Percentiles rank a stretch among this genome's conserved stretches.
Evolutionary conservation across 768 basidiomycete species (phyloP).

Genomic region (Gymnopilus junonius): DNA sequence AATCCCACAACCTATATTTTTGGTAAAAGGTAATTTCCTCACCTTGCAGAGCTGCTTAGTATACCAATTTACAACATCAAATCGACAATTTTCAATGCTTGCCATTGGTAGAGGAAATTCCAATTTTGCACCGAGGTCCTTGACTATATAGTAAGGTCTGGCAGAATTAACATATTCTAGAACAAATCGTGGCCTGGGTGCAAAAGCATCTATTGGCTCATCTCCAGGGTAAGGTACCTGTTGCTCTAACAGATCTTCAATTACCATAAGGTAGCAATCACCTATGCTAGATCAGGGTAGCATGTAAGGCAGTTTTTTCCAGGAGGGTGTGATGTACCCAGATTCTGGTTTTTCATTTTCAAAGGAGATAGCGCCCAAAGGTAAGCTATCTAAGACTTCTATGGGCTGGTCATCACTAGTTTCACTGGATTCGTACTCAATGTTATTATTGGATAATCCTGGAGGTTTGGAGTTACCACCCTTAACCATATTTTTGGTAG

Average conservation of each 20-base stretch:
- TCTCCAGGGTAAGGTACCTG: not conserved
- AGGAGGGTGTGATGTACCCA: not conserved
- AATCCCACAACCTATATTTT: not conserved
- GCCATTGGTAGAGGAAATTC: not conserved
- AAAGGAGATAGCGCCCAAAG: not conserved
- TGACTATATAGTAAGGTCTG: not conserved
- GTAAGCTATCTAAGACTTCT: not conserved
- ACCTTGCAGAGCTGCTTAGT: not conserved
- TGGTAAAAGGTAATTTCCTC: not conserved
- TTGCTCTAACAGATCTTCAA: not conserved
- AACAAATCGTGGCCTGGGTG: not conserved
- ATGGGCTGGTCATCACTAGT: not conserved
- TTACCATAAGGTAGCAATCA: not conserved
- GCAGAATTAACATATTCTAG: not conserved
- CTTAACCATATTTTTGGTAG: slow-evolving; percentile 12
- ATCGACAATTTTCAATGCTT: not conserved
- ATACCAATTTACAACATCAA: not conserved
- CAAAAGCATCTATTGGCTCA: not conserved
- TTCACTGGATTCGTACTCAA: not conserved
- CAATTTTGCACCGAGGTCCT: not conserved
- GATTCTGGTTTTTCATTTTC: not conserved
- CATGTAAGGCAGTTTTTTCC: not conserved
- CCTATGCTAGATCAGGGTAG: not conserved
- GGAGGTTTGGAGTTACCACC: slow-evolving; percentile 23
- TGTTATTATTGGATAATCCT: slow-evolving; percentile 20